Evolutionary conservation across 1,139 yeast species (phyloP).

Genomic region (Zygosaccharomyces pseudobailii): DNA sequence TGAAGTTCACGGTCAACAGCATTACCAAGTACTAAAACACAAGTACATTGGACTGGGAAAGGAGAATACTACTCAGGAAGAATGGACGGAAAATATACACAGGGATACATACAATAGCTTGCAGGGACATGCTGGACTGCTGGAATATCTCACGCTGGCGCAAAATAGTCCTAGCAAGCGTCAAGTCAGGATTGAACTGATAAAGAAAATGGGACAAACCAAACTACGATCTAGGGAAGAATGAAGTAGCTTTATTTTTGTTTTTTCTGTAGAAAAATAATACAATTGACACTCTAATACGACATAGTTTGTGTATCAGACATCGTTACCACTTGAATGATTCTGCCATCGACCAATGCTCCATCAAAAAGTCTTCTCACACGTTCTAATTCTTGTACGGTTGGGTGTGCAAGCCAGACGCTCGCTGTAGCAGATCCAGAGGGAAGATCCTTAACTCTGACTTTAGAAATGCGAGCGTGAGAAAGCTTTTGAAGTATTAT

Average conservation of each 20-base stretch:
- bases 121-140: constrained; percentile 61
- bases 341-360: constrained; percentile 31
- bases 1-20: constrained; percentile 29
- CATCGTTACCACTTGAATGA: constrained; percentile 13
- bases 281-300: constrained; percentile 9
- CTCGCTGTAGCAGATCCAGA: constrained; percentile 32
- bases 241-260: background rate
- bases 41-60: constrained; percentile 31
- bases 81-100: constrained; percentile 48
- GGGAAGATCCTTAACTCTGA: constrained; percentile 28
- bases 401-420: constrained; percentile 22
- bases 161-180: constrained; percentile 35
- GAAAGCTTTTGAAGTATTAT: constrained; percentile 22
- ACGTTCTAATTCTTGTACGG: constrained; percentile 18
- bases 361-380: constrained; percentile 26
- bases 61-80: constrained; percentile 27
- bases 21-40: constrained; percentile 26
- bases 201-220: constrained; percentile 23
- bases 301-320: constrained; percentile 12
- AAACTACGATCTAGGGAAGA: constrained; percentile 4
- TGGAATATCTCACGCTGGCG: constrained; percentile 65
- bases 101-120: constrained; percentile 72
- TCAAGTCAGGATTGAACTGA: constrained; percentile 23
- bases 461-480: constrained; percentile 15
- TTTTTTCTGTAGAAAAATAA: background rate